Base-by-base conservation (phyloP, 768 basidiomycete species). In the Psilocybe tampanensis region DNA sequence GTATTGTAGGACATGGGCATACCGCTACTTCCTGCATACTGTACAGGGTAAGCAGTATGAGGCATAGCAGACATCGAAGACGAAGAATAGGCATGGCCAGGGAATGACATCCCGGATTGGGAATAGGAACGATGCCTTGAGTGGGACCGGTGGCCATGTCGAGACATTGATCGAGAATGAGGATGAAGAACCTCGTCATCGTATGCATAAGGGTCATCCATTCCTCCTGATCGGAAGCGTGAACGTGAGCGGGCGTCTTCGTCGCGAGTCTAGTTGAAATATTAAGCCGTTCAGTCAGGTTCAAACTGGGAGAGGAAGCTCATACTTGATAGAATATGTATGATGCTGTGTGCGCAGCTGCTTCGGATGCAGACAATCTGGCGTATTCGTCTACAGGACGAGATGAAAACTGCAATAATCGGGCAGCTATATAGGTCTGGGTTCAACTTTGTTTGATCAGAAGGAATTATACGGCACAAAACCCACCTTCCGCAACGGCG, bases 401-500 rank as follows among this genome's bases (percentile, higher is more conserved):
- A 9, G 74, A 69, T 11, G 83, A 71, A 58, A 76, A 83, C 39
- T 80, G 77, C 67, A 87, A 76, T 3, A 92, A 70, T 26, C 81
- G 80, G 19, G 80, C 77, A 3, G 83, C 89, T 90, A 59, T 12
- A 43, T 32, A 58, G 61, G 34, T 47, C 55, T 45, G 45, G 44
- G 15, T 45, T 47, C 23, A 61, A 17, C n/a, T 21, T 33, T 33
- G 17, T 47, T 58, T 29, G 29, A 29, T 29, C 29, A 29, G 29
- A 19, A 51, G 18, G 33, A 45, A 11, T 34, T 39, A 45, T 21
- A 49, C 24, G 34, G 55, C 18, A 29, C 19, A 43, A 39, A 48
- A 55, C 61, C 54, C 62, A 88, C 89, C 86, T 82, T 92, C 90
- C 36, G 83, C 89, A 23, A 88, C 77, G 11, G 90, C 88, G 23